phyloP scores from a whole-genome alignment of 2,329 filamentous ascomycete species.

The Fusarium sp. region DNA sequence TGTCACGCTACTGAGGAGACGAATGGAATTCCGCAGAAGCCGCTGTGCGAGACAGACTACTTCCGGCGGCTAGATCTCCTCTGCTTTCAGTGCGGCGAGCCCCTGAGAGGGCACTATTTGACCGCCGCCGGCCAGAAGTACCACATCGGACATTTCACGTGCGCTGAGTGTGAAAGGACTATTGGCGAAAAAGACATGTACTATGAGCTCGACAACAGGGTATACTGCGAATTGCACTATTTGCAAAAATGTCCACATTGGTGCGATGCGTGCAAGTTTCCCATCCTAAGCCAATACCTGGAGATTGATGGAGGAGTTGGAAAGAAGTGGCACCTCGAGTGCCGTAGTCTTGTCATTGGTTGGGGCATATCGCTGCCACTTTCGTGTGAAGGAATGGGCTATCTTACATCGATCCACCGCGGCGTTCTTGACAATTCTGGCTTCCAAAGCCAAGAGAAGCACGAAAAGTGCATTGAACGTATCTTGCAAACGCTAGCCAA shows the following conservation, averaged over 20 bases:
- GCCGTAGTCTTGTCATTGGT: not conserved
- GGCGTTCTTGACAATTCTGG: too few relatives aligned
- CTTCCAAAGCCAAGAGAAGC: not conserved
- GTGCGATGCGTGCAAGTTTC: constrained; percentile 1
- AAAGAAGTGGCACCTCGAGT: not conserved
- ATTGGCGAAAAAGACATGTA: not conserved
- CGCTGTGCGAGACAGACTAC: constrained; percentile 8
- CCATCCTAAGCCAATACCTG: not conserved
- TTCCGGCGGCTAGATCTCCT: not conserved
- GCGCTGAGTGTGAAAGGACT: not conserved
- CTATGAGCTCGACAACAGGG: not conserved
- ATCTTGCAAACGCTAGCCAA: not conserved
- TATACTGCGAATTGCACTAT: not conserved
- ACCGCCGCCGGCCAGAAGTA: not conserved
- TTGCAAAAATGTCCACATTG: not conserved
- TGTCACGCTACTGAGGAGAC: not conserved
- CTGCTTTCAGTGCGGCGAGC: not conserved
- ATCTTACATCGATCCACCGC: not conserved
- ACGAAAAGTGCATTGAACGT: not conserved
- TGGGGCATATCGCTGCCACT: not conserved
- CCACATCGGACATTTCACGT: not conserved
- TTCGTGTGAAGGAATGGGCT: not conserved
- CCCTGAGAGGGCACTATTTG: not conserved
- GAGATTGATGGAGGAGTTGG: not conserved
- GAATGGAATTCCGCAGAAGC: not conserved